These are phyloP conservation scores for Bretschneidera sinensis DNA, from an alignment of 345 rosid species.

Conservation along the genomic window DNA sequence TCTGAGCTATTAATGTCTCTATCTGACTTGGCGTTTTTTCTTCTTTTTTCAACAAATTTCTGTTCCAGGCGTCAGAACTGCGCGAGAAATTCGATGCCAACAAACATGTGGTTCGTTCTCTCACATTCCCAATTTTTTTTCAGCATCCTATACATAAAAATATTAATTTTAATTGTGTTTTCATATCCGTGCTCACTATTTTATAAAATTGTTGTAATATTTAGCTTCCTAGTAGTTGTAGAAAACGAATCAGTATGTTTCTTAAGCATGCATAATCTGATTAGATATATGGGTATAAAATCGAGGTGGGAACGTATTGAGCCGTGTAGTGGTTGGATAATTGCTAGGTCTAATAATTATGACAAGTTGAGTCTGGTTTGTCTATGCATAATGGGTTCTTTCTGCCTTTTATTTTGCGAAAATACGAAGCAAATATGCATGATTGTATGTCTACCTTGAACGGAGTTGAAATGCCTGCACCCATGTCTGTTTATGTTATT, in stretches of 20 bases:
- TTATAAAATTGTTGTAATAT: not conserved
- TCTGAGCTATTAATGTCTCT: no score
- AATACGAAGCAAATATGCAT: no score
- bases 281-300: not conserved
- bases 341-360: not conserved
- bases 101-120: slow-evolving; percentile 66
- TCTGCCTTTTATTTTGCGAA: no score
- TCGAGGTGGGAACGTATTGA: not conserved
- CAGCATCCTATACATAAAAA: no score
- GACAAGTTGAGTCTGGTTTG: not conserved
- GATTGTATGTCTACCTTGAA: no score
- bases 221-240: not conserved
- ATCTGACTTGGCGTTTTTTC: no score
- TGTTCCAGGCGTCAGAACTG: slow-evolving; percentile 64
- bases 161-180: no score
- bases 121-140: not conserved
- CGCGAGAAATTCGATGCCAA: slow-evolving; percentile 83
- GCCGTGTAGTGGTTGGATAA: not conserved
- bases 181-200: no score
- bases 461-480: no score
- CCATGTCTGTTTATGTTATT: no score
- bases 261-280: not conserved
- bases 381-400: not conserved
- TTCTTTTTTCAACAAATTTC: no score
- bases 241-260: not conserved